A percentile compares a stretch with the other conserved stretches of the same genome.
These are phyloP conservation scores for Tuber brumale DNA, from an alignment of 495 filamentous ascomycete genomes.

Conservation along the genomic window DNA sequence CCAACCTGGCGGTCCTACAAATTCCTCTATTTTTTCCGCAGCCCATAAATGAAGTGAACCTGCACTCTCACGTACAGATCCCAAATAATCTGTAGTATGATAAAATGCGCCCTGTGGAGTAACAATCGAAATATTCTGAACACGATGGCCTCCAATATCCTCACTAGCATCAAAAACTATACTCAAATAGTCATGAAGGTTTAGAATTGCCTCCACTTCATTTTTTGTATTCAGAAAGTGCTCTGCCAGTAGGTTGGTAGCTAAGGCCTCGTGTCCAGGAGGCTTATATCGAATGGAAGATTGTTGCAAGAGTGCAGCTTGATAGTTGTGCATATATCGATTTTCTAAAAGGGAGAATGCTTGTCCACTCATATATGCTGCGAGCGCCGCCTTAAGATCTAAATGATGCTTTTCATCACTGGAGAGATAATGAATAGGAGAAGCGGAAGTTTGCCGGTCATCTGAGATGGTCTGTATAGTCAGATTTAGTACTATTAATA, in stretches of 20 bases:
- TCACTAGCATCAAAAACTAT: constrained; percentile 6
- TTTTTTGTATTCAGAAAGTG: neutral
- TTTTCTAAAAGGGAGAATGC: neutral
- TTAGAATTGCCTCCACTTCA: neutral
- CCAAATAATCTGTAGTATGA: neutral
- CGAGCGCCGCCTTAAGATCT: neutral
- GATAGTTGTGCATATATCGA: neutral
- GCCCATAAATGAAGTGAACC: neutral
- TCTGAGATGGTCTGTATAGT: no score
- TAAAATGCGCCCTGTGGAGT: constrained; percentile 4
- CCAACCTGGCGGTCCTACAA: neutral
- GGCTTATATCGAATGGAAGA: neutral
- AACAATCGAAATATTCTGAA: neutral
- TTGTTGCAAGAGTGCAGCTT: neutral
- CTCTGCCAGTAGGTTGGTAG: neutral
- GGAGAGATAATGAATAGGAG: neutral
- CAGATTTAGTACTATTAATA: no score
- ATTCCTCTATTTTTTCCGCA: neutral
- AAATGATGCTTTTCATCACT: neutral
- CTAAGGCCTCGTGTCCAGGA: neutral
- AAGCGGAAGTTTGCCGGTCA: no score
- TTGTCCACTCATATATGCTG: neutral
- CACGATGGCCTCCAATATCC: neutral
- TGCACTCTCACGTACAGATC: neutral
- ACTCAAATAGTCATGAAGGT: constrained; percentile 4